phyloP scores from a whole-genome alignment of 1,139 yeast genomes.

The Kodamaea sp. region DNA sequence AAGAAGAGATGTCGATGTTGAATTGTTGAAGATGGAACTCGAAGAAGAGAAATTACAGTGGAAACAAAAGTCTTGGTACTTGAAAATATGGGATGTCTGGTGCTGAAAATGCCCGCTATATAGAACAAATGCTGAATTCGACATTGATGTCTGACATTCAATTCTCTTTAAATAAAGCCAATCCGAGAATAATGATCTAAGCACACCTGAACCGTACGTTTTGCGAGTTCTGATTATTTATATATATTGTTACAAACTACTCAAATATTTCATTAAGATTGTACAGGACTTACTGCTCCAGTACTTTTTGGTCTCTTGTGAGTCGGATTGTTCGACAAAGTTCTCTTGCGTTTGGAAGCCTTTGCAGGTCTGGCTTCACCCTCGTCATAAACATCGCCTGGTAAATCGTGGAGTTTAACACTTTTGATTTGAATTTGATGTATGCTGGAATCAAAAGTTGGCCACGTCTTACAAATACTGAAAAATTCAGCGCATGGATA shows the following conservation, averaged over 20 bases:
- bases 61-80: constrained; percentile 14
- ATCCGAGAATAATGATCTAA: too few relatives aligned
- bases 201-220: too few relatives aligned
- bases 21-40: constrained; percentile 22
- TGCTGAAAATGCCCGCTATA: constrained; percentile 14
- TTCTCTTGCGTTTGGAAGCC: constrained; percentile 31
- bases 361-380: constrained; percentile 73
- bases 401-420: constrained; percentile 76
- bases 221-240: too few relatives aligned
- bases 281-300: too few relatives aligned
- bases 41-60: constrained; percentile 16
- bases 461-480: constrained; percentile 72
- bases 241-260: too few relatives aligned
- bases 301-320: constrained; percentile 17
- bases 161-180: too few relatives aligned
- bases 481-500: constrained; percentile 89
- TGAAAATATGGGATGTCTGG: constrained; percentile 17
- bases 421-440: constrained; percentile 67
- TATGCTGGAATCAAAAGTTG: constrained; percentile 56
- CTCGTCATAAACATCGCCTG: constrained; percentile 77
- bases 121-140: too few relatives aligned
- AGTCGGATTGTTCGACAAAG: constrained; percentile 11
- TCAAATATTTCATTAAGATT: too few relatives aligned
- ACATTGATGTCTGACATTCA: too few relatives aligned
- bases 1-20: constrained; percentile 28